Evolutionary conservation across 2,329 filamentous ascomycete genomes (phyloP).

Genomic region (Bipolaris victoriae): DNA sequence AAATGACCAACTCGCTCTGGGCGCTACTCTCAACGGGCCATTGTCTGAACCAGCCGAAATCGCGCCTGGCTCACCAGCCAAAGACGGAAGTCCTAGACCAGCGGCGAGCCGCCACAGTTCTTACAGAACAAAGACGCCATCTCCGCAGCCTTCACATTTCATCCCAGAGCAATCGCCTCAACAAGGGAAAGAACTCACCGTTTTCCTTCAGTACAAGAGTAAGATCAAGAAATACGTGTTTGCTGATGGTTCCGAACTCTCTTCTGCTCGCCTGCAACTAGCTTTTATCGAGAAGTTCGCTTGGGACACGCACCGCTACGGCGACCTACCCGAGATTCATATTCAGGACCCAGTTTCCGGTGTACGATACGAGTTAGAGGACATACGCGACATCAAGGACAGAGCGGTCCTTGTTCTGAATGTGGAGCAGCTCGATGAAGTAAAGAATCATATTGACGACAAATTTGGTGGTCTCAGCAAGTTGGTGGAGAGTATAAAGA

Average conservation of each 20-base stretch:
- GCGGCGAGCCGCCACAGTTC: constrained; percentile 40
- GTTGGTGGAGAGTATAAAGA: constrained; percentile 85
- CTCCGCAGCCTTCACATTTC: constrained; percentile 53
- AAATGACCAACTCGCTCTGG: constrained; percentile 36
- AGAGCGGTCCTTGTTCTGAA: constrained; percentile 94
- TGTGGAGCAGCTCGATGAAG: constrained; percentile 89
- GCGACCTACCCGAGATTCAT: constrained; percentile 95
- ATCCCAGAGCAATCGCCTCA: constrained; percentile 68
- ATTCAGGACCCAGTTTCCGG: constrained; percentile 96
- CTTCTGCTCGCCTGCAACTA: constrained; percentile 85
- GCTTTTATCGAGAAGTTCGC: constrained; percentile 99
- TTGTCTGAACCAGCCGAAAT: constrained; percentile 42
- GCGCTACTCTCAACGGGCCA: constrained; percentile 47
- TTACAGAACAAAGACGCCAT: constrained; percentile 44
- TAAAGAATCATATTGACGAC: constrained; percentile 95
- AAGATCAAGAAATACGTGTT: constrained; percentile 97
- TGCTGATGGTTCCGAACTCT: constrained; percentile 82
- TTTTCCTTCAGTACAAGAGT: constrained; percentile 95
- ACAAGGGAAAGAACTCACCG: constrained; percentile 82
- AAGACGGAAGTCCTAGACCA: constrained; percentile 27
- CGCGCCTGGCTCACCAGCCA: constrained; percentile 30
- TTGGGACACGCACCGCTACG: constrained; percentile 96
- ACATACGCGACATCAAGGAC: constrained; percentile 91
- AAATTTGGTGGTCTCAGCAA: constrained; percentile 79
- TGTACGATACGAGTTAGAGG: constrained; percentile 95